These are phyloP conservation scores for Leptosphaerulina australis DNA, from an alignment of 2,329 filamentous ascomycete species.

Conservation along the genomic window DNA sequence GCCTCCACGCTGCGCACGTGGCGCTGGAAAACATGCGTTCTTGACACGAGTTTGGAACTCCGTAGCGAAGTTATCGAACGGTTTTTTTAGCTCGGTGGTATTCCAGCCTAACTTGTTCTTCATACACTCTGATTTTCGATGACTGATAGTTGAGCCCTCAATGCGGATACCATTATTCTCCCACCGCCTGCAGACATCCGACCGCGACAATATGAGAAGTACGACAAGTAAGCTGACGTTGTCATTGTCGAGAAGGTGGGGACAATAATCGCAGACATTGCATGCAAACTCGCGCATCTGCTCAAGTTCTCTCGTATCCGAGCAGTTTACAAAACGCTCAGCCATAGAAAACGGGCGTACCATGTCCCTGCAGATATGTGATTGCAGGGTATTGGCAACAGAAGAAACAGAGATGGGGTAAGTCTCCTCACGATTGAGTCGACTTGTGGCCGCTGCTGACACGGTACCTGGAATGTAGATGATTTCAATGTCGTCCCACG, in stretches of 20 bases:
- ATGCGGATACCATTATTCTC: conserved; percentile 48
- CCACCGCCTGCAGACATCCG: conserved; percentile 45
- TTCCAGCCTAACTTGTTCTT: conserved; percentile 48
- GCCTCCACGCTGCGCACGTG: conserved; percentile 30
- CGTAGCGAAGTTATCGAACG: conserved; percentile 43
- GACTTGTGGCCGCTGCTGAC: conserved; percentile 44
- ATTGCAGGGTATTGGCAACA: conserved; percentile 41
- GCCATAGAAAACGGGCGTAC: conserved; percentile 44
- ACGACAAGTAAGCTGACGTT: conserved; percentile 47
- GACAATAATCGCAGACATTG: conserved; percentile 46
- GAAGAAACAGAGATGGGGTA: conserved; percentile 46
- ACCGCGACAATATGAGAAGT: conserved; percentile 44
- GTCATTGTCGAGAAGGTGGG: conserved; percentile 48
- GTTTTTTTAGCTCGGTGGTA: conserved; percentile 41
- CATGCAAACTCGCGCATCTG: conserved; percentile 44
- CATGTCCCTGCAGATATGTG: conserved; percentile 46
- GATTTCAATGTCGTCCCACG: conserved; percentile 48
- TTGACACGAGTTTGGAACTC: conserved; percentile 47
- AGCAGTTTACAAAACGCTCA: conserved; percentile 41
- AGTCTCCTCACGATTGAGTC: conserved; percentile 41
- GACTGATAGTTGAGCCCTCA: conserved; percentile 47
- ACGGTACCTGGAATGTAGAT: conserved; percentile 49
- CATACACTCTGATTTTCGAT: conserved; percentile 48
- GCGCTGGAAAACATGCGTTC: conserved; percentile 41
- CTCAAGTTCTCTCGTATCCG: conserved; percentile 41